These are phyloP conservation scores for Neurospora sp. DNA, from an alignment of 495 filamentous ascomycete species.

Conservation along the genomic window DNA sequence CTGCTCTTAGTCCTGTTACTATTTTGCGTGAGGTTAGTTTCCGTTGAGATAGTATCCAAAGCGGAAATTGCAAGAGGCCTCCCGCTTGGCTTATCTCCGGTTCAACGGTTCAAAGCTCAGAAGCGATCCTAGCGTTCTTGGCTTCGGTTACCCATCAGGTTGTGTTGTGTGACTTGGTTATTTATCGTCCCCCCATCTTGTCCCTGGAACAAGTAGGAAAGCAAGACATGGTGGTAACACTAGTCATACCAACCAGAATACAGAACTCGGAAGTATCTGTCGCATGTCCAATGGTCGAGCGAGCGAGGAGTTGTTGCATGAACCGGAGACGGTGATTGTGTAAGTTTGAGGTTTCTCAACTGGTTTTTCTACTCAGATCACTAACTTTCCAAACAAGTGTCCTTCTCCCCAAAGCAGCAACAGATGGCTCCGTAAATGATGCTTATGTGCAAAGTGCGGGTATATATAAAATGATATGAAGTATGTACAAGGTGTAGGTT, in stretches of 20 bases:
- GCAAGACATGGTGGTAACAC: background rate
- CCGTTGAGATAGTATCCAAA: background rate
- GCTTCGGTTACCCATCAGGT: background rate
- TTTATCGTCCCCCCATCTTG: background rate
- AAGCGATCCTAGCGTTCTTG: background rate
- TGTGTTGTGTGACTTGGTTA: background rate
- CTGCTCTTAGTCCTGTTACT: background rate
- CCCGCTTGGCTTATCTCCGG: background rate
- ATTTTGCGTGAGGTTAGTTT: background rate
- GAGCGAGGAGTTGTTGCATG: background rate
- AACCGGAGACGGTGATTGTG: background rate
- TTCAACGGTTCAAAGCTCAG: too few species aligned
- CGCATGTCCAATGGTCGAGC: background rate
- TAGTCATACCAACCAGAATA: background rate
- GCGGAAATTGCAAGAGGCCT: background rate
- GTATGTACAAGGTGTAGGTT: background rate
- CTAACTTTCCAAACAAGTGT: background rate
- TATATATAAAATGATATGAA: background rate
- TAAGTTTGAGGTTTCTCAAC: background rate
- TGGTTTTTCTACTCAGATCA: background rate
- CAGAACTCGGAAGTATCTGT: background rate
- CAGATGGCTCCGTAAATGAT: background rate
- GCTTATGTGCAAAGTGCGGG: background rate
- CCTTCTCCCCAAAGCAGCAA: background rate
- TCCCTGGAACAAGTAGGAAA: background rate